Percentiles rank a stretch among this genome's conserved stretches.
These are phyloP conservation scores for Zalaria obscura DNA, from an alignment of 2,329 filamentous ascomycete genomes.

Conservation along the genomic window DNA sequence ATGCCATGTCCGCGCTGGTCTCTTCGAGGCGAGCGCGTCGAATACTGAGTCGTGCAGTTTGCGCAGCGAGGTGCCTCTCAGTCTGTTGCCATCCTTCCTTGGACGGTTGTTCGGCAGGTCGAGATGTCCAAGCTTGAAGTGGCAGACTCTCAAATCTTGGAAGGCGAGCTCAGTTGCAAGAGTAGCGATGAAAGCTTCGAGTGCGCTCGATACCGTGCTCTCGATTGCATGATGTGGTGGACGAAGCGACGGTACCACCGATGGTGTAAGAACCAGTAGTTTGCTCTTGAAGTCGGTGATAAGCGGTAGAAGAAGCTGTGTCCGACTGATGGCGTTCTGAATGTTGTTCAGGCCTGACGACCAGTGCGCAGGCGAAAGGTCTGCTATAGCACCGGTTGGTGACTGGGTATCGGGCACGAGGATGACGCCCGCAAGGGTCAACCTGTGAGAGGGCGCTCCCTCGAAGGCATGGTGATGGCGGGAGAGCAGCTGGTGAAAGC, in stretches of 20 bases:
- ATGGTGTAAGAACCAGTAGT: slow-evolving; percentile 65
- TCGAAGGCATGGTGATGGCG: slow-evolving; percentile 63
- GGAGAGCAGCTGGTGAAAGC: slow-evolving; percentile 57
- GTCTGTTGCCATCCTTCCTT: slow-evolving; percentile 26
- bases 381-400: slow-evolving; percentile 73
- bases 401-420: slow-evolving; percentile 57
- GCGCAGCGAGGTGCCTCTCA: slow-evolving; percentile 47
- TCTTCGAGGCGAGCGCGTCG: slow-evolving; percentile 62
- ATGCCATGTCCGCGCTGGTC: slow-evolving; percentile 48
- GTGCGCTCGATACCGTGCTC: slow-evolving; percentile 68
- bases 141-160: slow-evolving; percentile 63
- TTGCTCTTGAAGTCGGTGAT: slow-evolving; percentile 43
- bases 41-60: slow-evolving; percentile 80
- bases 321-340: slow-evolving; percentile 73
- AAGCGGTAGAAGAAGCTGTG: slow-evolving; percentile 64
- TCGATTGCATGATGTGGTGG: slow-evolving; percentile 76
- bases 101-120: slow-evolving; percentile 51
- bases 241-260: slow-evolving; percentile 65
- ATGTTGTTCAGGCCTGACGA: slow-evolving; percentile 87
- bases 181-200: slow-evolving; percentile 74
- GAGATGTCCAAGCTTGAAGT: slow-evolving; percentile 83
- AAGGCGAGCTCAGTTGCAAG: slow-evolving; percentile 66
- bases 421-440: slow-evolving; percentile 66
- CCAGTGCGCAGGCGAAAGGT: slow-evolving; percentile 69
- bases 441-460: slow-evolving; percentile 59